Evolutionary conservation across 345 rosid genomes (phyloP).

Genomic region (Melaleuca quinquenervia): DNA sequence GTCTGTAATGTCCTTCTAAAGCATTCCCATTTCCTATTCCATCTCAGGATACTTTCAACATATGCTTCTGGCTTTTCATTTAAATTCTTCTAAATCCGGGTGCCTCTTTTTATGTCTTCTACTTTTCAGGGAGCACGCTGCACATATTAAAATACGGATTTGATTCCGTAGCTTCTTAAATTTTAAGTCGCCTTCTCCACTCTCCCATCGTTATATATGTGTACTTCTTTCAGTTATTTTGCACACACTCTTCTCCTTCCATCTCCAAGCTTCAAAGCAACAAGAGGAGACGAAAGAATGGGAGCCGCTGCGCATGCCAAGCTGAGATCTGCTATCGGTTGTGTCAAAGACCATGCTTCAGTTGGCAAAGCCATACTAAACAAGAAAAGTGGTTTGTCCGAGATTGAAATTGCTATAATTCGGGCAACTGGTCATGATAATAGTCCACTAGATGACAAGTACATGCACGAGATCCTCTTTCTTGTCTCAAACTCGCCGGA

Average conservation of each 20-base stretch:
- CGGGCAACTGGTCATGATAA: conserved; percentile 69
- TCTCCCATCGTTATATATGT: conserved; percentile 1
- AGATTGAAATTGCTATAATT: conserved; percentile 62
- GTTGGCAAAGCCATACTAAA: conserved; percentile 64
- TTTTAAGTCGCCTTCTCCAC: neutral
- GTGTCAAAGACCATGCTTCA: conserved; percentile 67
- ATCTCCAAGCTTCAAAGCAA: neutral
- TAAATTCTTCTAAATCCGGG: neutral
- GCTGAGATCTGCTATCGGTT: conserved; percentile 50
- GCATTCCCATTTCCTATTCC: conserved; percentile 16
- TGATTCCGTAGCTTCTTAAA: conserved; percentile 2
- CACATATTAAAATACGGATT: neutral
- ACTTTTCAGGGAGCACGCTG: neutral
- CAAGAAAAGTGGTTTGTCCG: conserved; percentile 34
- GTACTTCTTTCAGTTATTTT: neutral
- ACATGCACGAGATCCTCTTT: conserved; percentile 81
- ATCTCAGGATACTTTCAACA: neutral
- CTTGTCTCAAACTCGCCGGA: conserved; percentile 55
- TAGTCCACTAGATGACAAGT: conserved; percentile 51
- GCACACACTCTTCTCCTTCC: neutral
- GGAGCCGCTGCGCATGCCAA: conserved; percentile 42
- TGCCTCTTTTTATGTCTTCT: neutral
- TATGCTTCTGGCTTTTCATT: neutral
- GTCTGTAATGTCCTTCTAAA: conserved; percentile 10
- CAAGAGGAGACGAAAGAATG: conserved; percentile 15